These are phyloP conservation scores for Melampsora americana DNA, from an alignment of 1,284 basidiomycete species.

Conservation along the genomic window DNA sequence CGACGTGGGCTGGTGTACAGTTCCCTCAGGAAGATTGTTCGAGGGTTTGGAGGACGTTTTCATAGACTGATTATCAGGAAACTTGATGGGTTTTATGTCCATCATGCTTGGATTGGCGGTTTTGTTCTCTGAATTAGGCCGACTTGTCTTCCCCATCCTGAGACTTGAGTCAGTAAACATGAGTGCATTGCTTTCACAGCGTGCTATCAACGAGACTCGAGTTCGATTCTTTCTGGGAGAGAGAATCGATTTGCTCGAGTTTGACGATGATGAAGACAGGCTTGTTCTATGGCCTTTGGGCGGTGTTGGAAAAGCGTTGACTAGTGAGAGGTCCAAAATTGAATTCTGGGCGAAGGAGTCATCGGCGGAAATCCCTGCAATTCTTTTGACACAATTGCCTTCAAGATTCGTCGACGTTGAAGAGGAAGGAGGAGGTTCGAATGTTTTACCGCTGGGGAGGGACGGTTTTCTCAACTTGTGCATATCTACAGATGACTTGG, in stretches of 20 bases:
- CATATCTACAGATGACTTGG: slow-evolving; percentile 22
- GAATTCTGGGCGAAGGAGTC: slow-evolving; percentile 1
- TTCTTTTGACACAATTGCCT: not conserved
- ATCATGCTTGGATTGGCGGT: not conserved
- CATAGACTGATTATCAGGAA: not conserved
- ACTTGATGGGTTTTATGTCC: not conserved
- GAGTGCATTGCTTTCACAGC: not conserved
- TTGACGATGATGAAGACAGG: slow-evolving; percentile 26
- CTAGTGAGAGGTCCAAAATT: slow-evolving; percentile 31
- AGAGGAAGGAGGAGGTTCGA: not conserved
- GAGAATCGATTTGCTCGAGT: slow-evolving; percentile 13
- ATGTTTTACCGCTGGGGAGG: not conserved
- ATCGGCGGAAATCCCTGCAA: not conserved
- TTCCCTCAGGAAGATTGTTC: not conserved
- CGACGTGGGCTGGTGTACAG: slow-evolving; percentile 5
- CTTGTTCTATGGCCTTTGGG: slow-evolving; percentile 31
- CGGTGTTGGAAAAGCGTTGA: slow-evolving; percentile 37
- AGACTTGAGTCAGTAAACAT: not conserved
- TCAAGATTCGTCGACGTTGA: not conserved
- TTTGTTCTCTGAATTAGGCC: not conserved
- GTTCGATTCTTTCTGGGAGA: slow-evolving; percentile 1
- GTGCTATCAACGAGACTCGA: not conserved
- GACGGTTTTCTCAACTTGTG: slow-evolving; percentile 35
- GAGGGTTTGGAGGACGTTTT: not conserved
- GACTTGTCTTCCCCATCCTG: not conserved